A percentile compares a stretch with the other conserved stretches of the same genome.
Evolutionary conservation across 2,329 filamentous ascomycete genomes (phyloP).

Genomic region (Aschersonia sp.): DNA sequence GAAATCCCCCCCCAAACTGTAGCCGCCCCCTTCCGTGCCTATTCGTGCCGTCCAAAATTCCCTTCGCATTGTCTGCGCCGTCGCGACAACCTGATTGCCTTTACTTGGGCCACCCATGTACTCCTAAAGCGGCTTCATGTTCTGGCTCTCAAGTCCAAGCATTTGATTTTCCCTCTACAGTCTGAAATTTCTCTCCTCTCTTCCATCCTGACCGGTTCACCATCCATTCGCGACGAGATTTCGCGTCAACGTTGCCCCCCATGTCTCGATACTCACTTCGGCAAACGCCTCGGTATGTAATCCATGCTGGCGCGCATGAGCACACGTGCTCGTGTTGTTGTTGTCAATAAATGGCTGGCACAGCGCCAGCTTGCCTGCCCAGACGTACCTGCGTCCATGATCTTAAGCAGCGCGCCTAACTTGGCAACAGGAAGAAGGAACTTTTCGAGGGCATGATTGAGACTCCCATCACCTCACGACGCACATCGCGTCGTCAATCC

Average conservation of each 20-base stretch:
- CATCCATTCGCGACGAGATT: not conserved
- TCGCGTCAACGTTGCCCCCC: not conserved
- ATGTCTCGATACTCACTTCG: constrained; percentile 16
- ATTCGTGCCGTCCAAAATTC: not conserved
- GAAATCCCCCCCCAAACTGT: not conserved
- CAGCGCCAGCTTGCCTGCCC: not conserved
- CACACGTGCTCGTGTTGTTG: not conserved
- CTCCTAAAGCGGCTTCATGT: not conserved
- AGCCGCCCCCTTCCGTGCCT: not conserved
- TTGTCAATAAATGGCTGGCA: not conserved
- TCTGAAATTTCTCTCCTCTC: not conserved
- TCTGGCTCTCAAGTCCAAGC: not conserved
- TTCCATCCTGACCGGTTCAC: not conserved
- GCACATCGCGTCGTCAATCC: constrained; percentile 34
- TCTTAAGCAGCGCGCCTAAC: not conserved
- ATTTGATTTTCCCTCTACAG: not conserved
- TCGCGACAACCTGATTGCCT: not conserved
- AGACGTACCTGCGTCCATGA: not conserved
- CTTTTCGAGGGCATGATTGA: constrained; percentile 47
- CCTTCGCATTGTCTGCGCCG: not conserved
- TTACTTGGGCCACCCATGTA: not conserved
- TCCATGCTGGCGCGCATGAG: too few species aligned
- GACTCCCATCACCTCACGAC: constrained; percentile 27
- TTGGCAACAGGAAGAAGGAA: constrained; percentile 28
- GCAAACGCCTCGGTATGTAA: constrained; percentile 15